Conservation (phyloP, 768 basidiomycete genomes). For the Podaxis rugospora region DNA sequence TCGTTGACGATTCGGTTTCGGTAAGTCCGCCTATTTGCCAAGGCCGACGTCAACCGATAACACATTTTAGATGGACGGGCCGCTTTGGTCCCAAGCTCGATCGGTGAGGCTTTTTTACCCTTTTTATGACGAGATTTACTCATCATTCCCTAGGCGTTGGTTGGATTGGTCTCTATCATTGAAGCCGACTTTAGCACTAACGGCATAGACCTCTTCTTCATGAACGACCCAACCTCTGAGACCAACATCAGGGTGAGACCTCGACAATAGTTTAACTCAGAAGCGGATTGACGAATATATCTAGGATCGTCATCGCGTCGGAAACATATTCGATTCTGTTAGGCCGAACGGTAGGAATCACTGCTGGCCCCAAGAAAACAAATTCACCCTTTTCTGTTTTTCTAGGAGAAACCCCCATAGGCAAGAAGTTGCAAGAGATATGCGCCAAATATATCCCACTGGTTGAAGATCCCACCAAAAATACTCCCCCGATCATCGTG, state of each 20-base stretch:
- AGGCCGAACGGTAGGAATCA: slow-evolving; percentile 11
- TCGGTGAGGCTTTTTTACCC: slow-evolving; percentile 9
- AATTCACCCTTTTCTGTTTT: not conserved
- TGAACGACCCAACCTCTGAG: slow-evolving; percentile 6
- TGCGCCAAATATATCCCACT: slow-evolving; percentile 16
- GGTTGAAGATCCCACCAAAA: slow-evolving; percentile 10
- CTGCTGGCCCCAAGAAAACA: not conserved
- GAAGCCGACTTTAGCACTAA: slow-evolving; percentile 1
- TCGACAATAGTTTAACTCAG: not conserved
- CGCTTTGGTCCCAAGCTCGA: slow-evolving; percentile 17
- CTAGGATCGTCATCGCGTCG: slow-evolving; percentile 12
- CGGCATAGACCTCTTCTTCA: slow-evolving; percentile 11
- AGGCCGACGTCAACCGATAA: not conserved
- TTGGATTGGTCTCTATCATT: slow-evolving; percentile 6
- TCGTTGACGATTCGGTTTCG: slow-evolving; percentile 20
- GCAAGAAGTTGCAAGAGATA: slow-evolving; percentile 12
- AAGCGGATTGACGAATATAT: not conserved
- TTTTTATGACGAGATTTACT: not conserved
- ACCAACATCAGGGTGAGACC: slow-evolving; percentile 3
- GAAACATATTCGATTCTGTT: slow-evolving; percentile 13
- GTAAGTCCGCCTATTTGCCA: slow-evolving; percentile 5
- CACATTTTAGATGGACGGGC: slow-evolving; percentile 15
- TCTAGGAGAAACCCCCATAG: slow-evolving; percentile 16
- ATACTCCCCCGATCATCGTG: slow-evolving; percentile 3
- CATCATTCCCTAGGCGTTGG: slow-evolving; percentile 1